Conservation (phyloP, 176 grass and related monocot genomes). For the Luzula sylvatica region DNA sequence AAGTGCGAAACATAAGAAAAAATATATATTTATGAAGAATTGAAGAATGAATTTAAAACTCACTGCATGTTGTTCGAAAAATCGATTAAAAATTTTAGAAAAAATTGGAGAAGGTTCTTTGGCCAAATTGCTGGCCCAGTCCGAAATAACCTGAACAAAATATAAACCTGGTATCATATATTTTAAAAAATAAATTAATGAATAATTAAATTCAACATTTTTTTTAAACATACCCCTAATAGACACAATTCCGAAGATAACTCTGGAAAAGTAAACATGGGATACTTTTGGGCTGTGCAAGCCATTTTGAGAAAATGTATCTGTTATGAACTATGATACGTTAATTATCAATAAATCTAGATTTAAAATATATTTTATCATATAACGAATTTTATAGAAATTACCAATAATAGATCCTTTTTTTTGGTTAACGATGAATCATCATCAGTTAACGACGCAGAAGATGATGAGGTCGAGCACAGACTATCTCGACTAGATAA, state of each 20-base stretch:
- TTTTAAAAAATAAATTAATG: slow-evolving; percentile 10
- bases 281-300: slow-evolving; percentile 61
- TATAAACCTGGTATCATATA: no score
- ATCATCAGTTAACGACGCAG: slow-evolving; percentile 44
- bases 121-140: slow-evolving; percentile 87
- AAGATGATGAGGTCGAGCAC: slow-evolving; percentile 32
- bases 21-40: slow-evolving; percentile 11
- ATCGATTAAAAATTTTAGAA: slow-evolving; percentile 48
- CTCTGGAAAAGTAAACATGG: slow-evolving; percentile 55
- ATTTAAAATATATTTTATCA: neutral
- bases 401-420: slow-evolving; percentile 86
- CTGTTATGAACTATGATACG: slow-evolving; percentile 24
- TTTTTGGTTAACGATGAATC: slow-evolving; percentile 46
- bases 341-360: neutral
- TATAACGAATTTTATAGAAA: neutral
- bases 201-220: neutral
- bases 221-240: slow-evolving; percentile 52
- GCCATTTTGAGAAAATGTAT: slow-evolving; percentile 74
- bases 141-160: slow-evolving; percentile 62
- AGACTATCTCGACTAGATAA: slow-evolving; percentile 29
- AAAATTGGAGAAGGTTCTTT: slow-evolving; percentile 46
- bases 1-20: neutral
- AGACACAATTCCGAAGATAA: slow-evolving; percentile 70
- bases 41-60: slow-evolving; percentile 4
- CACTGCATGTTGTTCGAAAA: slow-evolving; percentile 59